Evolutionary conservation across 2,329 filamentous ascomycete genomes (phyloP).

Genomic region (Cladophialophora yegresii): DNA sequence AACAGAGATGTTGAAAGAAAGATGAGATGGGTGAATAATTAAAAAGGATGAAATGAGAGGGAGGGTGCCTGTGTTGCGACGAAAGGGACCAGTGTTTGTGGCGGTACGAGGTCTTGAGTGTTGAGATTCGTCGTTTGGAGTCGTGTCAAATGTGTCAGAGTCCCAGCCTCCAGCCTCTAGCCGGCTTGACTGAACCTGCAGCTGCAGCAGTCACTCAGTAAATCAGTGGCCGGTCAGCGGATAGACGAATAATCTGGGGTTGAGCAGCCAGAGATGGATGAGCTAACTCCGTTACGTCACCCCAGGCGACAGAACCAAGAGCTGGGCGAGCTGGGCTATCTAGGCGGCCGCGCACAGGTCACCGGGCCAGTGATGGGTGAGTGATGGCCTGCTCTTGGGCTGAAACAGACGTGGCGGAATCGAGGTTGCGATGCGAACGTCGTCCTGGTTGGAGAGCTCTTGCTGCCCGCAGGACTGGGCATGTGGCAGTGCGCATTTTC

Average conservation of each 20-base stretch:
- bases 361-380: neutral
- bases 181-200: neutral
- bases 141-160: slow-evolving; percentile 6
- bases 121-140: neutral
- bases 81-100: slow-evolving; percentile 7
- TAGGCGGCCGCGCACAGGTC: neutral
- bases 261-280: neutral
- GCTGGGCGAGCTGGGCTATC: neutral
- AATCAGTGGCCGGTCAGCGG: neutral
- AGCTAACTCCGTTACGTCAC: slow-evolving; percentile 16
- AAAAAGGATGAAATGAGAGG: neutral
- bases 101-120: slow-evolving; percentile 12
- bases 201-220: neutral
- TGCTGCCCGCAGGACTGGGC: neutral
- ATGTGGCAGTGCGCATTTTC: neutral
- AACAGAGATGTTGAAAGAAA: neutral
- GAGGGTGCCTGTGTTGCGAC: slow-evolving; percentile 5
- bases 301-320: neutral
- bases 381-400: neutral
- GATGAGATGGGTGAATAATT: neutral
- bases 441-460: neutral
- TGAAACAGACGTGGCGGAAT: neutral
- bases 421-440: slow-evolving; percentile 1
- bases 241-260: slow-evolving; percentile 14
- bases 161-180: slow-evolving; percentile 1